A percentile compares a stretch with the other conserved stretches of the same genome.
Conservation (phyloP, 2,329 filamentous ascomycete genomes). For the Didymella lethalis region DNA sequence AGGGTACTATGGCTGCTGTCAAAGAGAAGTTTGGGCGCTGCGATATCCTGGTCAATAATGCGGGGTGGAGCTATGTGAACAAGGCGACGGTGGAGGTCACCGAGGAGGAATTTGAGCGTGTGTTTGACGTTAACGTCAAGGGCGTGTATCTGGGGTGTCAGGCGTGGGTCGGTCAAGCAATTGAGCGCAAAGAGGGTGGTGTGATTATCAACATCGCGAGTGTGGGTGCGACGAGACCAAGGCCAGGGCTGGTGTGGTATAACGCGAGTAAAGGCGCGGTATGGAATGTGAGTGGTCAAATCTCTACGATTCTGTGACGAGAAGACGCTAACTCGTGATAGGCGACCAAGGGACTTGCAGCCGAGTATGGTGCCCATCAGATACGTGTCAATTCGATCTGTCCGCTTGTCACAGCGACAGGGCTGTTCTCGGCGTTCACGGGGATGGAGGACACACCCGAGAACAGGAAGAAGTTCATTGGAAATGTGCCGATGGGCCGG, state of each 20-base stretch:
- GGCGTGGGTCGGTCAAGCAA: slow-evolving; percentile 67
- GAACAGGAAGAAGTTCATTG: slow-evolving; percentile 61
- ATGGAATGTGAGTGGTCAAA: slow-evolving; percentile 58
- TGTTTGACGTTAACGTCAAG: slow-evolving; percentile 75
- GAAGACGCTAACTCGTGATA: slow-evolving; percentile 7
- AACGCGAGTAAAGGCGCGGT: slow-evolving; percentile 74
- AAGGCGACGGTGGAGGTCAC: slow-evolving; percentile 69
- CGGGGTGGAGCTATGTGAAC: slow-evolving; percentile 63
- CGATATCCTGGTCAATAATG: slow-evolving; percentile 69
- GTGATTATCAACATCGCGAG: slow-evolving; percentile 72
- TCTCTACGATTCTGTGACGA: too few relatives aligned
- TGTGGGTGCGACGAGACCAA: slow-evolving; percentile 68
- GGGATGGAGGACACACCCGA: slow-evolving; percentile 68
- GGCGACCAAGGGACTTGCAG: slow-evolving; percentile 71
- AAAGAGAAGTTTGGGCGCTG: slow-evolving; percentile 62
- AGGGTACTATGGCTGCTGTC: slow-evolving; percentile 62
- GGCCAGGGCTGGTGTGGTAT: slow-evolving; percentile 73
- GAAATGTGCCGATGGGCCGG: slow-evolving; percentile 65
- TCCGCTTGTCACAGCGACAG: slow-evolving; percentile 72
- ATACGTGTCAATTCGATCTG: slow-evolving; percentile 78
- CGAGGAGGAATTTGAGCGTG: slow-evolving; percentile 70
- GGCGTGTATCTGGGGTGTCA: slow-evolving; percentile 68
- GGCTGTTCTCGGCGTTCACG: slow-evolving; percentile 66
- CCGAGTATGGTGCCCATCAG: slow-evolving; percentile 75
- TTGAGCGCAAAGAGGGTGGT: slow-evolving; percentile 64